Base-by-base conservation (phyloP, 768 basidiomycete species). In the Auricularia sp. region DNA sequence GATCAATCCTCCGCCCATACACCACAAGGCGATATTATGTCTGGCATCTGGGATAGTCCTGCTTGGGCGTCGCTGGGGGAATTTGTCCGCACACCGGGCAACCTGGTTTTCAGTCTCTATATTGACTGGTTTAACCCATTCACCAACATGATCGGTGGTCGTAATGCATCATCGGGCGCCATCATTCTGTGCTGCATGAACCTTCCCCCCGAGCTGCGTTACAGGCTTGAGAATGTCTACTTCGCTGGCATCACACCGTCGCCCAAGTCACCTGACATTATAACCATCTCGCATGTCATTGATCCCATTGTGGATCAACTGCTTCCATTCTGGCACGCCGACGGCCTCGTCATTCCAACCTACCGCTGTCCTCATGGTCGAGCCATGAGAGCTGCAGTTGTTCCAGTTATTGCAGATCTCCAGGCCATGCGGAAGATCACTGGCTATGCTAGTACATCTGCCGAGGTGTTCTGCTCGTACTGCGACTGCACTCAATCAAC, bases 141-240 rank as follows among this genome's bases (percentile, higher is more conserved):
- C 44, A 62, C 64, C 7, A 75, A 73, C 63, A 75, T 73, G 63
- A 67, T 69, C 42, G 72, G 72, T 18, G 73, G 74, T 13, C 69
- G 73, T 54, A 66, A 62, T 1, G 69, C 54, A 4, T 72, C 71
- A 0, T 62, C 68, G 21, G 73, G 74, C 3, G 69, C 69, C 1
- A 70, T 80, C 3, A 75, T 71, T 16, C 64, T 79, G 56, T 70
- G 71, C 6, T 77, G 73, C 64, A 63, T 78, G 4, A 80, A 80
- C 66, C 71, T 80, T 0, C 78, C 78, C 0, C 70, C 71, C 0
- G 67, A 76, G 16, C 63, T 75, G 0, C 67, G 72, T 1, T 80
- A 77, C 65, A 72, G 74, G 8, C 68, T 68, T 0, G 73, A 79
- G 65, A 80, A 81, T 65, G 74, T 81, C 69, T 81, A 72, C 65